These are phyloP conservation scores for Botrytis hyacinthi DNA, from an alignment of 2,329 filamentous ascomycete genomes.

Conservation along the genomic window DNA sequence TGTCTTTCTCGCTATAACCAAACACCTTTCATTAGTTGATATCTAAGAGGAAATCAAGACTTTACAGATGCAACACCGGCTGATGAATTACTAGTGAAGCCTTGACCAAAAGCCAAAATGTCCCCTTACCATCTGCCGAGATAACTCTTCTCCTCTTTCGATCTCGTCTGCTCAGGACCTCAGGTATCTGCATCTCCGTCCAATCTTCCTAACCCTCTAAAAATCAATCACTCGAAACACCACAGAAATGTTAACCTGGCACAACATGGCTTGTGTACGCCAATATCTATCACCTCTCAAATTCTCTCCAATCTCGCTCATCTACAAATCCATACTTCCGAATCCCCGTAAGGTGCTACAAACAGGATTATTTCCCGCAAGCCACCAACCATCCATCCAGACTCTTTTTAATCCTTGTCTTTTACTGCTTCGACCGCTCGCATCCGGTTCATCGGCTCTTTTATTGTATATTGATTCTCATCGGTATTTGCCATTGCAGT, in stretches of 20 bases:
- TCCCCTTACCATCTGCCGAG: not conserved
- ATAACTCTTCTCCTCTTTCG: not conserved
- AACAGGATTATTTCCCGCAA: not conserved
- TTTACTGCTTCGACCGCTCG: not conserved
- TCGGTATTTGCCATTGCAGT: not conserved
- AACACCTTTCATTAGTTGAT: not conserved
- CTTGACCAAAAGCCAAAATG: not conserved
- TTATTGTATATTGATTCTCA: not conserved
- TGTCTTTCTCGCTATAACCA: not conserved
- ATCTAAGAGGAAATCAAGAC: not conserved
- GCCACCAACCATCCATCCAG: not conserved
- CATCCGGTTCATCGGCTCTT: not conserved
- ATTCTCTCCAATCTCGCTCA: conserved; percentile 3
- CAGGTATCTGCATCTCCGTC: not conserved
- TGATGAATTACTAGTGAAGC: not conserved
- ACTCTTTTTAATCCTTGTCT: not conserved
- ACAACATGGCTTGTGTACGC: not conserved
- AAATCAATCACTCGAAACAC: not conserved
- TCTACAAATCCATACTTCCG: not conserved
- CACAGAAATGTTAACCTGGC: not conserved
- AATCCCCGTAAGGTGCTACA: not conserved
- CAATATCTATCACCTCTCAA: conserved; percentile 13
- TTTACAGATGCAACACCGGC: not conserved
- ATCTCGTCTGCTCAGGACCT: not conserved
- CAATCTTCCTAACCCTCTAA: not conserved